phyloP scores from a whole-genome alignment of 139 green algal species.

The Closterium sp. region DNA sequence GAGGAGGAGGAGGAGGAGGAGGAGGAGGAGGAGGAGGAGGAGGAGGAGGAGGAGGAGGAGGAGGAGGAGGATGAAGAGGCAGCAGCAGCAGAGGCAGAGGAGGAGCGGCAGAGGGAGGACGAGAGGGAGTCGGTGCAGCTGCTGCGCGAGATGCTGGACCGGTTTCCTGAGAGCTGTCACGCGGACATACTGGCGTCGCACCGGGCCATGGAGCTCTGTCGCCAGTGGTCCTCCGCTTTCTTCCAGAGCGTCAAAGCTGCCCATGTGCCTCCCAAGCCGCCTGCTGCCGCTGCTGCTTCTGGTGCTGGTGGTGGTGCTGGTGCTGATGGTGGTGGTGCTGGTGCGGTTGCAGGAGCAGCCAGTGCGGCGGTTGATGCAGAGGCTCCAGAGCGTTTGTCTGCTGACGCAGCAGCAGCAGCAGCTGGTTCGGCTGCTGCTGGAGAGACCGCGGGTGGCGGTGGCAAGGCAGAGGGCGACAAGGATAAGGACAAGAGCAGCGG shows the following conservation, averaged over 20 bases:
- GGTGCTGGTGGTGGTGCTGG: background rate
- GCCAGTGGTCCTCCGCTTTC: slow-evolving; percentile 22
- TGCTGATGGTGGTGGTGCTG: background rate
- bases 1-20: background rate
- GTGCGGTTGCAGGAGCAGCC: too few species aligned
- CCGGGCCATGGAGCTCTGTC: slow-evolving; percentile 19
- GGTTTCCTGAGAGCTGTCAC: slow-evolving; percentile 33
- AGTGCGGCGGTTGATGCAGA: too few species aligned
- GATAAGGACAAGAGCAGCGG: background rate
- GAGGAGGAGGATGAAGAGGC: too few species aligned
- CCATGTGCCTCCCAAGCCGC: background rate
- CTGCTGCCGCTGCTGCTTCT: background rate
- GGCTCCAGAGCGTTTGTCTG: too few species aligned
- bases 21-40: too few species aligned
- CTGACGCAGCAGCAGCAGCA: too few species aligned
- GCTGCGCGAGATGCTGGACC: background rate
- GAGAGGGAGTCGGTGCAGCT: slow-evolving; percentile 9
- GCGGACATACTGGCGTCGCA: slow-evolving; percentile 35
- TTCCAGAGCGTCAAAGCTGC: background rate
- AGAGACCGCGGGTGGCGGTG: too few species aligned
- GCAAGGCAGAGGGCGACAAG: background rate
- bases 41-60: too few species aligned
- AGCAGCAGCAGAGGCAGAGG: background rate
- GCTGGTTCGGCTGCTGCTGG: too few species aligned
- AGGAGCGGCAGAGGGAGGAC: slow-evolving; percentile 6